Conservation (phyloP, 169 alveolate species). For the Plasmodium cynomolgi region DNA sequence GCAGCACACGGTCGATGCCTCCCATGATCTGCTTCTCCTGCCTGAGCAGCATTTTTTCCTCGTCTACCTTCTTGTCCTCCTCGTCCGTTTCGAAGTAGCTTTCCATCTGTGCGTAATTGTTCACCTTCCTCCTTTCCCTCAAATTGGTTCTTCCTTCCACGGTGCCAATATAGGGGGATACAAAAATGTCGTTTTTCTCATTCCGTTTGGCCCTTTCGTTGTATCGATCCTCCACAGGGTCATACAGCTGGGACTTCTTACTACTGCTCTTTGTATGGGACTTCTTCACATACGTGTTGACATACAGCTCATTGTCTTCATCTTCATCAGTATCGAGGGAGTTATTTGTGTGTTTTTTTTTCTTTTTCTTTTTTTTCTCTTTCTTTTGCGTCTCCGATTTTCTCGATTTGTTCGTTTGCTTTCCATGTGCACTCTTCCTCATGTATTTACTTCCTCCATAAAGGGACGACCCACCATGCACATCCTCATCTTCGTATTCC, state of each 20-base stretch:
- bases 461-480: neutral
- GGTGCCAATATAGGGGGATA: conserved; percentile 55
- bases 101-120: conserved; percentile 63
- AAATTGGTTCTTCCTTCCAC: conserved; percentile 68
- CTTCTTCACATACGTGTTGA: conserved; percentile 61
- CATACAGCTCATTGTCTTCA: conserved; percentile 57
- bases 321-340: conserved; percentile 19
- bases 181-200: conserved; percentile 57
- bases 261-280: conserved; percentile 7
- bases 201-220: conserved; percentile 22
- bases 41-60: conserved; percentile 57
- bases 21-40: conserved; percentile 80
- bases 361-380: conserved; percentile 11
- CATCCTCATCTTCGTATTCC: neutral
- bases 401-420: neutral
- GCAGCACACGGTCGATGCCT: conserved; percentile 84
- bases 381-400: conserved; percentile 12
- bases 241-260: conserved; percentile 16
- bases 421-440: neutral
- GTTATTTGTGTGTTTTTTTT: conserved; percentile 14
- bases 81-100: conserved; percentile 70
- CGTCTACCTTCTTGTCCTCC: conserved; percentile 73
- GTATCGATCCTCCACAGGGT: conserved; percentile 38
- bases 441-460: neutral
- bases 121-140: conserved; percentile 54